These are phyloP conservation scores for Phytophthora fragariae DNA, from an alignment of 352 stramenopile genomes.

Conservation along the genomic window DNA sequence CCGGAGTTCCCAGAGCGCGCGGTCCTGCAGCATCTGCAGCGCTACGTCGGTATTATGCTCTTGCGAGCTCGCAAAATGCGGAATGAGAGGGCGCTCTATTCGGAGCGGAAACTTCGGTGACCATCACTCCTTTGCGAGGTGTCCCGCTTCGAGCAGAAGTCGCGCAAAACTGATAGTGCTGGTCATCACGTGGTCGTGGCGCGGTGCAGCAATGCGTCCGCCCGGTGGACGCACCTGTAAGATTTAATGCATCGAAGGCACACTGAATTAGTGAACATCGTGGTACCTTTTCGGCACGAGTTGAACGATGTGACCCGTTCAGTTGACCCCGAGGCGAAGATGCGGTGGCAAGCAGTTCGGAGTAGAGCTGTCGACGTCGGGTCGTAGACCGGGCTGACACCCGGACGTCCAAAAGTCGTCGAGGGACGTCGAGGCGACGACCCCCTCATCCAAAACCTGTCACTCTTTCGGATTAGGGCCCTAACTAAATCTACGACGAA, in stretches of 20 bases:
- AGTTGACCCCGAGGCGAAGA: constrained; percentile 6
- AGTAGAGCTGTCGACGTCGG: too few species aligned
- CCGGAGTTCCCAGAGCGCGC: constrained; percentile 14
- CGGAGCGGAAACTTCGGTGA: constrained; percentile 4
- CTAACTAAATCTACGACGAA: too few species aligned
- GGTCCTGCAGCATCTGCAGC: constrained; percentile 44
- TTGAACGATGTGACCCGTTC: constrained; percentile 3
- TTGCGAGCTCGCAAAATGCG: constrained; percentile 11
- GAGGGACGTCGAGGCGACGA: too few species aligned
- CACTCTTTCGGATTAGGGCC: too few species aligned
- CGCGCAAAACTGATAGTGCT: constrained; percentile 16
- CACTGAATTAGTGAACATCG: not conserved
- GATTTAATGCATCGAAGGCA: constrained; percentile 1
- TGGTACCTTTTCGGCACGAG: constrained; percentile 3
- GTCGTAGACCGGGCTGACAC: too few species aligned
- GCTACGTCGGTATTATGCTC: constrained; percentile 32
- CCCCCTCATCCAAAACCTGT: too few species aligned
- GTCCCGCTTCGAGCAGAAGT: constrained; percentile 5
- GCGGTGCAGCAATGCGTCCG: constrained; percentile 9
- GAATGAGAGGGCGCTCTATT: constrained; percentile 18
- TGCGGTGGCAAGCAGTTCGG: not conserved
- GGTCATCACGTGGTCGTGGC: constrained; percentile 15
- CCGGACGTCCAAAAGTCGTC: too few species aligned
- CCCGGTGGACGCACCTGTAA: constrained; percentile 23
- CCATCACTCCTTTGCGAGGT: constrained; percentile 6